phyloP scores from a whole-genome alignment of 2,329 filamentous ascomycete species.

The Phaeosphaeriaceae sp. region DNA sequence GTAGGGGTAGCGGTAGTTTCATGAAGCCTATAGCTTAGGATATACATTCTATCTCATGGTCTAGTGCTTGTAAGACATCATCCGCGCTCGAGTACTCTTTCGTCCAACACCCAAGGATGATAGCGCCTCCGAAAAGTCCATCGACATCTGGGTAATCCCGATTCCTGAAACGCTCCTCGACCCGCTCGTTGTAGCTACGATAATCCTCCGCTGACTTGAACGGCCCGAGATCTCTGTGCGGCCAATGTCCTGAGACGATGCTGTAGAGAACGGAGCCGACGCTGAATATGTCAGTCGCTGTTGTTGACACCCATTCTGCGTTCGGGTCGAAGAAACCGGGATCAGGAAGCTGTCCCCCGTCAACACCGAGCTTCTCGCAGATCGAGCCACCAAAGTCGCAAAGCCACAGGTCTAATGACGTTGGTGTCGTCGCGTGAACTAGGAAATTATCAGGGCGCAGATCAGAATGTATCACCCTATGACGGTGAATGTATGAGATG shows the following conservation, averaged over 20 bases:
- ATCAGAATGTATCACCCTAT: constrained; percentile 42
- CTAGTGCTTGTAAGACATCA: too few relatives aligned
- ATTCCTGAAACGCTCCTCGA: too few relatives aligned
- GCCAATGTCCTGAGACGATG: constrained; percentile 27
- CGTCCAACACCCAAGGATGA: too few relatives aligned
- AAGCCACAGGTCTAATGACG: constrained; percentile 36
- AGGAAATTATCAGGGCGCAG: constrained; percentile 42
- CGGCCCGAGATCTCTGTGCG: not conserved
- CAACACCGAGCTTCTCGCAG: constrained; percentile 15
- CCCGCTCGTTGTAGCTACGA: too few relatives aligned
- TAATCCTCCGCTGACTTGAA: too few relatives aligned
- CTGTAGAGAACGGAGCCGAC: constrained; percentile 28
- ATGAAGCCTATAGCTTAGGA: too few relatives aligned
- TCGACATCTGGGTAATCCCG: too few relatives aligned
- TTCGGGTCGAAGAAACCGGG: constrained; percentile 20
- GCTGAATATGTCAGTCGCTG: constrained; percentile 19
- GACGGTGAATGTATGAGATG: too few relatives aligned
- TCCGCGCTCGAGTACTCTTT: too few relatives aligned
- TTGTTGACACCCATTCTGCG: constrained; percentile 14
- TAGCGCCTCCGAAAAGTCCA: too few relatives aligned
- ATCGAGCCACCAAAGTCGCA: constrained; percentile 45
- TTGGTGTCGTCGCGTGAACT: constrained; percentile 29
- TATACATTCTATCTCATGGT: too few relatives aligned
- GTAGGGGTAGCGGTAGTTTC: too few relatives aligned
- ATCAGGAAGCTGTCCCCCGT: constrained; percentile 7